phyloP scores from a whole-genome alignment of 768 basidiomycete genomes.

The Epithele typhae region DNA sequence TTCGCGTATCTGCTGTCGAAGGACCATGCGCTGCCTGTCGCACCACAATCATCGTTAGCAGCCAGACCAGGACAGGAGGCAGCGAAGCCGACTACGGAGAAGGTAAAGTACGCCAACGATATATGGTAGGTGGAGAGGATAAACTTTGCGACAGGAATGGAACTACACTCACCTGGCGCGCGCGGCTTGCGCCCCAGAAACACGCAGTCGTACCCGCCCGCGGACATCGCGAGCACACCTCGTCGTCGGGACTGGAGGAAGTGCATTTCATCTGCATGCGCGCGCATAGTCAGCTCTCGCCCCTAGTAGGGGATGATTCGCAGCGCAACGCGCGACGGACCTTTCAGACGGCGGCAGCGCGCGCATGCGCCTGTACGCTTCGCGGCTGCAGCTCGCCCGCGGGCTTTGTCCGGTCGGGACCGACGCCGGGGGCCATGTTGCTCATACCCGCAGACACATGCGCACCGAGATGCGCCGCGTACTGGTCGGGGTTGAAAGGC shows the following conservation, averaged over 20 bases:
- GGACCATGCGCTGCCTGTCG: conserved; percentile 26
- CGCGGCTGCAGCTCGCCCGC: conserved; percentile 3
- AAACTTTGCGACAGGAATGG: not conserved
- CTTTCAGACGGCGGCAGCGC: conserved; percentile 25
- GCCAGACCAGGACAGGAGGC: too few relatives aligned
- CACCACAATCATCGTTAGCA: too few relatives aligned
- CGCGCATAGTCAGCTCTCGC: too few relatives aligned
- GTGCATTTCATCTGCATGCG: conserved; percentile 24
- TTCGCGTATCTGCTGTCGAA: conserved; percentile 29
- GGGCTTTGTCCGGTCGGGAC: conserved; percentile 9
- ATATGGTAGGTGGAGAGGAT: not conserved
- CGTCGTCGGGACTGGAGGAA: conserved; percentile 16
- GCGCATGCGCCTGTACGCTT: conserved; percentile 23
- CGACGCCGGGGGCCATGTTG: not conserved
- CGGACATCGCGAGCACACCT: conserved; percentile 20
- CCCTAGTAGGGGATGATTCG: too few relatives aligned
- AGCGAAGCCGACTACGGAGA: not conserved
- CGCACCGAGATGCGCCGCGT: not conserved
- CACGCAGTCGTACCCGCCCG: conserved; percentile 26
- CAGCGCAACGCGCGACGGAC: not conserved
- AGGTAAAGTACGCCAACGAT: not conserved
- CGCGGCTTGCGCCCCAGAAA: conserved; percentile 30
- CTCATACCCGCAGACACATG: not conserved
- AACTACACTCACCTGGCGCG: conserved; percentile 26
- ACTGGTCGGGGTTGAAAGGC: conserved; percentile 6